These are phyloP conservation scores for Aphanoascus verrucosus DNA, from an alignment of 2,329 filamentous ascomycete species.

Conservation along the genomic window DNA sequence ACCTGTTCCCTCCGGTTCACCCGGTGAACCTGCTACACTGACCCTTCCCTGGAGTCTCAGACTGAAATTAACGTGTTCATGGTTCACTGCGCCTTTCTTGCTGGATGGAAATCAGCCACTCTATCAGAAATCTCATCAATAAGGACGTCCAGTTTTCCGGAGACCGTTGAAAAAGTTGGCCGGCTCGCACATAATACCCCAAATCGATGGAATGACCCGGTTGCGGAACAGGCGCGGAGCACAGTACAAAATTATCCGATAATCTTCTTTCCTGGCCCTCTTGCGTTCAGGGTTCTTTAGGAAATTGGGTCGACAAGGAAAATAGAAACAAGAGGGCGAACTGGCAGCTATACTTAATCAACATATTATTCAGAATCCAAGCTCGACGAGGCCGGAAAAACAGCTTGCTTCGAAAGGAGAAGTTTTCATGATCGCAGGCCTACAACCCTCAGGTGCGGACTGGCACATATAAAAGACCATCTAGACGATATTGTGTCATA, in stretches of 20 bases:
- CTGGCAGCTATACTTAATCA: too few relatives aligned
- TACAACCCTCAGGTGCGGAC: too few relatives aligned
- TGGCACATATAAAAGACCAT: background rate
- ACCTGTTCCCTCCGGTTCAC: constrained; percentile 5
- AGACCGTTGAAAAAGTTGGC: background rate
- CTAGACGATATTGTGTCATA: background rate
- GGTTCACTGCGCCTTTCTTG: background rate
- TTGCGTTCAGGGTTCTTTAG: background rate
- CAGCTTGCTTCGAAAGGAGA: too few relatives aligned
- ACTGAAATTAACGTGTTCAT: constrained; percentile 1
- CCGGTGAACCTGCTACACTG: constrained; percentile 3
- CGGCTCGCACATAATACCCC: background rate
- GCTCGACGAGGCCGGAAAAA: too few relatives aligned
- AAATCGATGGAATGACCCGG: background rate
- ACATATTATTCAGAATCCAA: too few relatives aligned
- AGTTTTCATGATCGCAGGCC: background rate
- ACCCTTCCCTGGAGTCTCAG: constrained; percentile 4
- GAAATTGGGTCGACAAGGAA: background rate
- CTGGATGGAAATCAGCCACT: background rate
- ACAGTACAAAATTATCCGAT: background rate
- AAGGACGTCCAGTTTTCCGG: background rate
- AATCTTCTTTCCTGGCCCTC: background rate
- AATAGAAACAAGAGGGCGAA: background rate
- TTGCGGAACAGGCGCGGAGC: background rate
- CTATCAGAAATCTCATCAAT: background rate